Evolutionary conservation across 2,329 filamentous ascomycete genomes (phyloP).

Genomic region (Endoconidiophora laricicola): DNA sequence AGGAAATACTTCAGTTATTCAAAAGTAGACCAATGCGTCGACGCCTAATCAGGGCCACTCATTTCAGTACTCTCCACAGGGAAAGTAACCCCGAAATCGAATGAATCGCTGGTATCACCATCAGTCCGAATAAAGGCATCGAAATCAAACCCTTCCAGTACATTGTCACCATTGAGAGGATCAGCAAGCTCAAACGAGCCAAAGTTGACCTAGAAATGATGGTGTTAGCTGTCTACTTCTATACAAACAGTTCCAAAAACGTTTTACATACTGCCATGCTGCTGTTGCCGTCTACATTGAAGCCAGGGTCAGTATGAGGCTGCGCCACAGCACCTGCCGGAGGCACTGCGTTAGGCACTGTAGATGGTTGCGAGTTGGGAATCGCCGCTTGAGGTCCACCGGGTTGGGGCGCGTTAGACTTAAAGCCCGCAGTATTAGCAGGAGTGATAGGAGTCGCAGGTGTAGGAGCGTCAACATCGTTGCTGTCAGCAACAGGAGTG

Average conservation of each 20-base stretch:
- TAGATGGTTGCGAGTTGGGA: constrained; percentile 18
- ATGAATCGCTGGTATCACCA: constrained; percentile 30
- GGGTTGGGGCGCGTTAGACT: constrained; percentile 23
- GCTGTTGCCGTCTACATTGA: constrained; percentile 1
- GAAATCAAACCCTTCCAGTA: constrained; percentile 50
- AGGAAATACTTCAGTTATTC: not conserved
- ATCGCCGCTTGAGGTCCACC: constrained; percentile 4
- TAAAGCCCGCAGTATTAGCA: constrained; percentile 34
- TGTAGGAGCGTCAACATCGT: constrained; percentile 41
- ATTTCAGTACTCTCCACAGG: constrained; percentile 35
- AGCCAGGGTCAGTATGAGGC: constrained; percentile 28
- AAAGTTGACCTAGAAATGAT: constrained; percentile 26
- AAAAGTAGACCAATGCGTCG: constrained; percentile 2
- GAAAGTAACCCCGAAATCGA: constrained; percentile 35
- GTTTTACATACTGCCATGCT: constrained; percentile 1
- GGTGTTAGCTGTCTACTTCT: not conserved
- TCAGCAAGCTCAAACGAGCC: constrained; percentile 37
- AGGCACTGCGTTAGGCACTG: constrained; percentile 21
- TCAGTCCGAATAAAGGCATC: constrained; percentile 49
- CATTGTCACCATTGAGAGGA: constrained; percentile 35
- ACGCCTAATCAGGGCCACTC: constrained; percentile 38
- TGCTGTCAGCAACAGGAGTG: constrained; percentile 40
- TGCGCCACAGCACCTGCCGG: constrained; percentile 28
- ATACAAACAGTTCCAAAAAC: constrained; percentile 23
- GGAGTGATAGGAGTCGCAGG: constrained; percentile 50